Conservation (phyloP, 1,284 basidiomycete genomes). For the Athelia sp. region DNA sequence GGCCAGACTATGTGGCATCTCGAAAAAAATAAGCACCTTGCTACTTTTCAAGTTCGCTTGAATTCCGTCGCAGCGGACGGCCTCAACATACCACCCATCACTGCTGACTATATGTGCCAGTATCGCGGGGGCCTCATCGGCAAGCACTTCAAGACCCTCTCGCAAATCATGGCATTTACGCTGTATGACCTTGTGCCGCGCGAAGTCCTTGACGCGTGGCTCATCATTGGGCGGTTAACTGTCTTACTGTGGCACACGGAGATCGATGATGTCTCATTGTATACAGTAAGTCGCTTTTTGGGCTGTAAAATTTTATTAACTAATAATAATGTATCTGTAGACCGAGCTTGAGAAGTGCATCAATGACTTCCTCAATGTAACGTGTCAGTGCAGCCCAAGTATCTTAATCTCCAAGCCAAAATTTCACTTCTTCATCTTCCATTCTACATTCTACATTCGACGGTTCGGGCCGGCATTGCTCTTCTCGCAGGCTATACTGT, state of each 20-base stretch:
- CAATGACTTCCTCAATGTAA: too few relatives aligned
- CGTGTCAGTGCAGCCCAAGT: not conserved
- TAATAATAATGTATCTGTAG: not conserved
- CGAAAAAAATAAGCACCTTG: not conserved
- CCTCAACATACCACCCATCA: not conserved
- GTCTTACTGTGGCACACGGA: conserved; percentile 10
- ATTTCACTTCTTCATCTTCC: conserved; percentile 10
- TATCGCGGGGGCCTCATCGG: conserved; percentile 11
- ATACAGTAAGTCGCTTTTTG: conserved; percentile 2
- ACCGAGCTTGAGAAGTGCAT: too few relatives aligned
- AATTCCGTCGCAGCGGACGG: conserved; percentile 4
- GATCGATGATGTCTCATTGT: conserved; percentile 6
- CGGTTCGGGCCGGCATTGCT: conserved; percentile 8
- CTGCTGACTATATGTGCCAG: conserved; percentile 7
- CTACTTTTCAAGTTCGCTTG: conserved; percentile 2
- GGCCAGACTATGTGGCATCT: conserved; percentile 4
- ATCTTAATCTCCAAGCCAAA: conserved; percentile 9
- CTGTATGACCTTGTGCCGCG: conserved; percentile 7
- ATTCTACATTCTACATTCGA: conserved; percentile 7
- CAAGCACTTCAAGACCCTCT: conserved; percentile 12
- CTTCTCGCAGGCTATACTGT: too few relatives aligned
- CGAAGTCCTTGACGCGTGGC: conserved; percentile 6
- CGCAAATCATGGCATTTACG: conserved; percentile 5
- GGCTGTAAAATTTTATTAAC: too few relatives aligned
- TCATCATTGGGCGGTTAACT: conserved; percentile 4